A percentile compares a stretch with the other conserved stretches of the same genome.
These are phyloP conservation scores for Yamadazyma buinensis DNA, from an alignment of 1,139 yeast species.

Conservation along the genomic window DNA sequence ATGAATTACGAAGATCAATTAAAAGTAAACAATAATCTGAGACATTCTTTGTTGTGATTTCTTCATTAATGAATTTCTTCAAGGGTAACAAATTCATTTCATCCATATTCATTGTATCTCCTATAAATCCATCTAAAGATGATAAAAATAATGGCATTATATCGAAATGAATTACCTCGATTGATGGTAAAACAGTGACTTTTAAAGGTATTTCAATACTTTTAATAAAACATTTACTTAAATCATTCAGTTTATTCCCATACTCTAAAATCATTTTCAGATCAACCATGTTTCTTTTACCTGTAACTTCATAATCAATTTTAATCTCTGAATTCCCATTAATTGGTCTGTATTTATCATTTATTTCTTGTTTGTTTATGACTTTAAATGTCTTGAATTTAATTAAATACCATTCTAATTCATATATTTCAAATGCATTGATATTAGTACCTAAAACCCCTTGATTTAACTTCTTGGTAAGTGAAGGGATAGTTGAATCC, in stretches of 20 bases:
- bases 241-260: conserved; percentile 39
- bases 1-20: conserved; percentile 67
- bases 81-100: conserved; percentile 8
- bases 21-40: conserved; percentile 60
- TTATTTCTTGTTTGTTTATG: conserved; percentile 35
- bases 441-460: conserved; percentile 19
- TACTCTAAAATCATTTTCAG: conserved; percentile 68
- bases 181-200: conserved; percentile 65
- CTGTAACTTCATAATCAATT: conserved; percentile 60
- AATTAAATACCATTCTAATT: conserved; percentile 66
- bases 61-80: conserved; percentile 13
- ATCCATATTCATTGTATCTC: background rate
- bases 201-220: conserved; percentile 60
- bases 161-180: conserved; percentile 74
- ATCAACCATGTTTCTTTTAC: conserved; percentile 70
- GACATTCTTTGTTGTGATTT: conserved; percentile 19
- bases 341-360: conserved; percentile 31
- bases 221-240: conserved; percentile 42
- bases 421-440: conserved; percentile 64
- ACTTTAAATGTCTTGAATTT: conserved; percentile 55
- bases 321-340: conserved; percentile 27
- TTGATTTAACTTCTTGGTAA: conserved; percentile 36
- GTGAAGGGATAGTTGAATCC: conserved; percentile 71
- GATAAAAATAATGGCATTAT: conserved; percentile 48
- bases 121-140: conserved; percentile 18